Percentiles rank a stretch among this genome's conserved stretches.
These are phyloP conservation scores for Cutaneotrichosporon cyanovorans DNA, from an alignment of 1,284 basidiomycete genomes.

Conservation along the genomic window DNA sequence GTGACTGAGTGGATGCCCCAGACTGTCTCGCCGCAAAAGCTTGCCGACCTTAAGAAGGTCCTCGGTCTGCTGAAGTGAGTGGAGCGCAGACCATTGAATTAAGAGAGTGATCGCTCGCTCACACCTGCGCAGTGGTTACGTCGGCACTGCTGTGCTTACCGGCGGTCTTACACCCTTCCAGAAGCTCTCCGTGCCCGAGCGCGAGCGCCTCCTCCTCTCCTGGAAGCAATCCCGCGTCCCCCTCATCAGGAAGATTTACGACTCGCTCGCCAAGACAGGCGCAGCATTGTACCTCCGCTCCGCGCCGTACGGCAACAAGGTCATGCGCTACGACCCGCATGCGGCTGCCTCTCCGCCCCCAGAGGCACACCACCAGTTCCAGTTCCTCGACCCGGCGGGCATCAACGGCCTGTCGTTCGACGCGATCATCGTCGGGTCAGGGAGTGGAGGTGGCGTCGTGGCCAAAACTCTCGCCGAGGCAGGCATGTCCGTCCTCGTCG, in stretches of 20 bases:
- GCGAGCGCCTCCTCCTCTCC: conserved; percentile 10
- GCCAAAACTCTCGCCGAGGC: conserved; percentile 40
- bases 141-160: conserved; percentile 9
- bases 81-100: not conserved
- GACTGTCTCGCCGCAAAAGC: conserved; percentile 6
- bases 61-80: conserved; percentile 19
- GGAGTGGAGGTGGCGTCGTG: conserved; percentile 46
- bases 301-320: conserved; percentile 6
- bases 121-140: conserved; percentile 1
- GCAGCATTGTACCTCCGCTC: conserved; percentile 9
- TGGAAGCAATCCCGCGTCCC: conserved; percentile 9
- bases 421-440: conserved; percentile 45
- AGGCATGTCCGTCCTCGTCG: conserved; percentile 41
- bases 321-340: conserved; percentile 6
- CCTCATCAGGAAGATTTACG: conserved; percentile 9
- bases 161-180: conserved; percentile 12
- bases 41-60: conserved; percentile 20
- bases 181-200: conserved; percentile 3
- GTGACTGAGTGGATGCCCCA: conserved; percentile 8
- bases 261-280: conserved; percentile 11
- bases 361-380: conserved; percentile 2
- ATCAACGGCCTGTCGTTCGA: conserved; percentile 1
- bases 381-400: not conserved
- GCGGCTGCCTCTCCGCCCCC: not conserved
- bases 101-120: not conserved